Base-by-base conservation (phyloP, 1,139 yeast genomes). In the Starmera stellimalicola region DNA sequence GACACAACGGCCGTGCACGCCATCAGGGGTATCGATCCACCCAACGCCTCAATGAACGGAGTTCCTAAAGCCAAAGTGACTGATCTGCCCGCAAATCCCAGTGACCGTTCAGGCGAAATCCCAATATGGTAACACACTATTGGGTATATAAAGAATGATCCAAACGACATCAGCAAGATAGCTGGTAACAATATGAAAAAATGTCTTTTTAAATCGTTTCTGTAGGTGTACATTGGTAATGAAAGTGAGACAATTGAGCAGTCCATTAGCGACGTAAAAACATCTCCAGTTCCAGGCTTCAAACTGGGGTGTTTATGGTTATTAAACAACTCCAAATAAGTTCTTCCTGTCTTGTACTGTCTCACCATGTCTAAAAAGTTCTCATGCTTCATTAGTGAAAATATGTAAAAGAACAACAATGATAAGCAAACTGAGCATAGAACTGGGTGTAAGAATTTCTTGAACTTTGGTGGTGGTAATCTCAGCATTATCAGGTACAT, bases 281-380 rank as follows among this genome's bases (percentile, higher is more conserved):
- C 63, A 49, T 82, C 94, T 2, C 94, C 94, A 27, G 88, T 83
- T 0, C 94, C 94, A 0, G 94, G 93, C 70, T 77, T 69, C 27
- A 57, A 56, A 20, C 39, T 37, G 18, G 36, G 36, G 23, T 38
- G 30, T 34, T 57, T 41, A 14, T 57, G 51, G n/a, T n/a, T n/a
- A 42, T 67, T 66, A 54, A 81, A 80, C 16, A 82, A 57, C 35
- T 68, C 60, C 29, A 77, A 53, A 47, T 82, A 82, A 16, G 65
- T 79, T 39, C 78, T 65, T 0, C 91, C 88, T 0, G 91, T 81
- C 42, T 75, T 74, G 59, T 77, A 82, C 45, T 63, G 62, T 32
- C 58, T 51, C 42, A 81, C 62, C 30, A 68, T 70, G 7, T 61
- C 63, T 20, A 69, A 62, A 50, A 70, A 75, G 15, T 65, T 68